Percentiles rank a stretch among this genome's conserved stretches.
phyloP scores from a whole-genome alignment of 345 rosid species.

The Viola odorata region DNA sequence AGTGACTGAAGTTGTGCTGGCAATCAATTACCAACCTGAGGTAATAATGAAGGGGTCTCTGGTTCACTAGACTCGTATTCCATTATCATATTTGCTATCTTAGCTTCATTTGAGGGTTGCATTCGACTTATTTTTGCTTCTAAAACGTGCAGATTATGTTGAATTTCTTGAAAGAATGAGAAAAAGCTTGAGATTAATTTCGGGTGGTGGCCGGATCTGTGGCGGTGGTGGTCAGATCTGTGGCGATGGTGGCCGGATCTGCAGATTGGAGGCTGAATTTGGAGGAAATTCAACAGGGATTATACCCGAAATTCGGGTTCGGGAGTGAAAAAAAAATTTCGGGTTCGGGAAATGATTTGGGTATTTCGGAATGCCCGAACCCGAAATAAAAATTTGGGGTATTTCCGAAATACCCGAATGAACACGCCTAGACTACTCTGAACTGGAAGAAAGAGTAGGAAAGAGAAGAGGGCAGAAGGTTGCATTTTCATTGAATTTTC shows the following conservation, averaged over 20 bases:
- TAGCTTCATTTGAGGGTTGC: background rate
- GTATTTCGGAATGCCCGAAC: too few relatives aligned
- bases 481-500: conserved; percentile 62
- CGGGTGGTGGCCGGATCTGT: too few relatives aligned
- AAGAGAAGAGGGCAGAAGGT: conserved; percentile 30
- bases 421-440: too few relatives aligned
- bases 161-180: conserved; percentile 77
- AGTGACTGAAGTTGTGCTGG: conserved; percentile 88
- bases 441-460: conserved; percentile 53
- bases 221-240: too few relatives aligned
- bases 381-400: too few relatives aligned
- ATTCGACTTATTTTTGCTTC: background rate
- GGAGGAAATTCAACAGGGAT: too few relatives aligned
- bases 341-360: too few relatives aligned
- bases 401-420: too few relatives aligned
- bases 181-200: conserved; percentile 70
- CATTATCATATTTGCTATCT: background rate
- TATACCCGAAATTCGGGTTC: too few relatives aligned
- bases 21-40: conserved; percentile 93
- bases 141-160: conserved; percentile 61
- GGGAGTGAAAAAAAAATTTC: too few relatives aligned
- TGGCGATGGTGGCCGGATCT: too few relatives aligned
- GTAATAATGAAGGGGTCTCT: conserved; percentile 21
- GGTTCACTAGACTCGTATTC: background rate
- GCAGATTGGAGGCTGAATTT: too few relatives aligned